Percentiles rank a stretch among this genome's conserved stretches.
phyloP scores from a whole-genome alignment of 176 grass and related monocot genomes.

The Juncus effusus region DNA sequence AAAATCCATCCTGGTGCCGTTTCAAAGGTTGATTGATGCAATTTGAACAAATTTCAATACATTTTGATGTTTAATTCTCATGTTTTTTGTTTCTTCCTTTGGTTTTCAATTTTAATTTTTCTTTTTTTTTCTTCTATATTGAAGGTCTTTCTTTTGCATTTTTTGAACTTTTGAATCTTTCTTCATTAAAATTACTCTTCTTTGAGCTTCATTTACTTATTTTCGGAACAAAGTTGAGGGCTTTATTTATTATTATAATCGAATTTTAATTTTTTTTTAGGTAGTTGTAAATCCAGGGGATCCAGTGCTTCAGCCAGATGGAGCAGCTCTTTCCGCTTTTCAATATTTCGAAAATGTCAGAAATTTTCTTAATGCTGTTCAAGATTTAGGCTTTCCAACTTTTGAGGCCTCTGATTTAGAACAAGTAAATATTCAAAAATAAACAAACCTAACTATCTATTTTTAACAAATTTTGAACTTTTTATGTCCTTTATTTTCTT shows the following conservation, averaged over 20 bases:
- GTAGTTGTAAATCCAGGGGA: conserved; percentile 95
- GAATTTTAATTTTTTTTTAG: conserved; percentile 31
- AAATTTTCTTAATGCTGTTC: conserved; percentile 87
- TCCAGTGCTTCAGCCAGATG: conserved; percentile 75
- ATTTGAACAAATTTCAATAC: too few species aligned
- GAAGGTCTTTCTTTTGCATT: neutral
- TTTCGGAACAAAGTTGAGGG: conserved; percentile 1
- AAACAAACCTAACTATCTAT: conserved; percentile 26
- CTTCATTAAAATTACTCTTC: neutral
- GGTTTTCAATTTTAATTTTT: conserved; percentile 28
- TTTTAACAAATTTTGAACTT: conserved; percentile 44
- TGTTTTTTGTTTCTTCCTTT: neutral
- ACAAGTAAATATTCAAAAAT: conserved; percentile 56
- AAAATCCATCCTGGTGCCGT: conserved; percentile 86
- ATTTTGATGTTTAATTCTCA: too few species aligned
- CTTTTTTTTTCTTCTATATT: conserved; percentile 1
- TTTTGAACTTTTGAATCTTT: neutral
- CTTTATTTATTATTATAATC: neutral
- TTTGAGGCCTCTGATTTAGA: conserved; percentile 97
- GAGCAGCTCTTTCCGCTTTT: conserved; percentile 89
- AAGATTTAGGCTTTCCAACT: conserved; percentile 77
- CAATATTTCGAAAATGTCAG: conserved; percentile 99
- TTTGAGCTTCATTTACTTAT: neutral
- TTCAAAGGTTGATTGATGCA: conserved; percentile 50
- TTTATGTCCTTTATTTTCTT: conserved; percentile 7